These are phyloP conservation scores for Carex sylvatica DNA, from an alignment of 202 grass and related monocot genomes.

Conservation along the genomic window DNA sequence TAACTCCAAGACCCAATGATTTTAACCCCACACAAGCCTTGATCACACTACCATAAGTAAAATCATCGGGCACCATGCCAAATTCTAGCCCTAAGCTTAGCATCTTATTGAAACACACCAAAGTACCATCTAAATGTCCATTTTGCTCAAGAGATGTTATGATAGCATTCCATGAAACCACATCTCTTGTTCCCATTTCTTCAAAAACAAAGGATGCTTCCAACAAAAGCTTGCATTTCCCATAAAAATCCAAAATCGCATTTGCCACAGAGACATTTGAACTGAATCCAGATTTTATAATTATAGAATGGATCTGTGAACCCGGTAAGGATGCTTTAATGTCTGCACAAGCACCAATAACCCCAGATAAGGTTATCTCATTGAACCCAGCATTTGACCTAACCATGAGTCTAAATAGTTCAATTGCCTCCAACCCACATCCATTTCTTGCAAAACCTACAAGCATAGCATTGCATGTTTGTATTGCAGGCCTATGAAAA, in stretches of 20 bases:
- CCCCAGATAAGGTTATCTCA: slow-evolving; percentile 71
- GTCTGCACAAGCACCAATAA: slow-evolving; percentile 72
- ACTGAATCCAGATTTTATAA: slow-evolving; percentile 62
- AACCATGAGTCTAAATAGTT: slow-evolving; percentile 61
- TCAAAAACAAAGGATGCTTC: slow-evolving; percentile 64
- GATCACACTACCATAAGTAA: slow-evolving; percentile 81
- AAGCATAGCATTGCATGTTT: slow-evolving; percentile 85
- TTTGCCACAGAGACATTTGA: slow-evolving; percentile 59
- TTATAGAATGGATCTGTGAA: slow-evolving; percentile 62
- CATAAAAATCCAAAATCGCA: slow-evolving; percentile 85
- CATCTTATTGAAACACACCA: slow-evolving; percentile 71
- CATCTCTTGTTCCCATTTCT: slow-evolving; percentile 69
- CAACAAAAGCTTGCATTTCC: slow-evolving; percentile 73
- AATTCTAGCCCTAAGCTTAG: slow-evolving; percentile 47
- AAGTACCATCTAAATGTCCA: slow-evolving; percentile 50
- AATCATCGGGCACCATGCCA: slow-evolving; percentile 76
- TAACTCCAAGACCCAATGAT: slow-evolving; percentile 65
- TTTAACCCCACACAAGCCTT: slow-evolving; percentile 77
- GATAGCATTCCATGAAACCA: slow-evolving; percentile 80
- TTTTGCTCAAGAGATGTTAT: slow-evolving; percentile 84
- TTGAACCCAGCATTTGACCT: slow-evolving; percentile 53
- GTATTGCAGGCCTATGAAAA: slow-evolving; percentile 50
- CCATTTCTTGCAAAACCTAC: slow-evolving; percentile 63
- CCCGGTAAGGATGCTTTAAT: slow-evolving; percentile 58
- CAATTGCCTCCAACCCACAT: slow-evolving; percentile 45